Evolutionary conservation across 495 filamentous ascomycete genomes (phyloP), one percentile per base, ranked within the genome.

Genomic region (Aspergillus panamensis): DNA sequence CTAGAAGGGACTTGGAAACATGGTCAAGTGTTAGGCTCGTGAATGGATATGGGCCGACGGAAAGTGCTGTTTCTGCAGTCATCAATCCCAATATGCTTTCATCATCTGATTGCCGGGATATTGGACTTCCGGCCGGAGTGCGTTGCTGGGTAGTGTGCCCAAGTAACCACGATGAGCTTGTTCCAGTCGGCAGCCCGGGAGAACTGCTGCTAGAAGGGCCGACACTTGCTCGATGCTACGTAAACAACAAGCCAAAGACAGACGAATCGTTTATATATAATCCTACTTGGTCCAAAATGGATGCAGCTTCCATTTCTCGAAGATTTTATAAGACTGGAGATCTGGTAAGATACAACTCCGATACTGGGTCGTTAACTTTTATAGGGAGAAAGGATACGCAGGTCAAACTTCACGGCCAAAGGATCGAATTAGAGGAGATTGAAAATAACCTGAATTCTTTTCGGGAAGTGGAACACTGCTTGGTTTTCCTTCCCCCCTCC

Each of bases 241-340:
- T 73, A 33, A 73, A 73, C 78, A 45, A 73, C 35, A 63, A 61
- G 1, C 60, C 73, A 48, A 76, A 75, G 54, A 80, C 78, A 0
- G 68, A 70, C 43, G 68, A 73, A 42, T 68, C 72, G 8, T 81
- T 79, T 51, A 75, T 81, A 13, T 72, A 68, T 37, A 66, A 79
- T 51, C 75, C 73, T 32, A 63, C 61, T 2, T 79, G 75, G 75
- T 63, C 68, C 13, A 66, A 61, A 48, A 51, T 61, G 3, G 60
- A 66, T 29, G 55, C 54, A 6, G 40, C 17, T 33, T 51, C 52
- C 20, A 53, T 37, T 4, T 64, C 66, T 6, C 78, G 84, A 6
- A 74, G 84, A 48, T 68, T 89, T 16, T 90, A 90, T 66, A 87
- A 85, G 68, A 87, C 85, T 1, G 85, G 86, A 4, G 86, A 89